These are phyloP conservation scores for Kwoniella newhampshirensis DNA, from an alignment of 768 basidiomycete species.

Conservation along the genomic window DNA sequence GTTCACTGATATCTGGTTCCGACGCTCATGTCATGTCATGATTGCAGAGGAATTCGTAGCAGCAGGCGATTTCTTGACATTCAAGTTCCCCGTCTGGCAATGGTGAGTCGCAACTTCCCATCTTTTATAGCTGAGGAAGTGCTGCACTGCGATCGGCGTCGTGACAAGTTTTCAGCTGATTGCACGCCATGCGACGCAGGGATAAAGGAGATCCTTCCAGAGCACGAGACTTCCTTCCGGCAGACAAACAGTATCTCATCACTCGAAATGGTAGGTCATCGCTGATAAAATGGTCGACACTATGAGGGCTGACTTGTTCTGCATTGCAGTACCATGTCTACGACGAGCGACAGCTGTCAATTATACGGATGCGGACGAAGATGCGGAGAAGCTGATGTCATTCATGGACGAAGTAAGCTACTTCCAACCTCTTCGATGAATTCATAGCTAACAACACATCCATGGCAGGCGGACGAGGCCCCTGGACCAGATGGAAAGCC, in stretches of 20 bases:
- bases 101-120: conserved; percentile 63
- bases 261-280: conserved; percentile 66
- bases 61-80: conserved; percentile 92
- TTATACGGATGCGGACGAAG: conserved; percentile 94
- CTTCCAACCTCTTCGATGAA: background rate
- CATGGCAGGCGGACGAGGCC: conserved; percentile 51
- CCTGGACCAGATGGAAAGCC: conserved; percentile 52
- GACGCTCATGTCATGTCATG: conserved; percentile 30
- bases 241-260: conserved; percentile 94
- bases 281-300: background rate
- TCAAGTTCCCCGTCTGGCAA: conserved; percentile 98
- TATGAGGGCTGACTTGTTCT: background rate
- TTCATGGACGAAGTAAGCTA: conserved; percentile 60
- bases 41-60: conserved; percentile 92
- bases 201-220: conserved; percentile 86
- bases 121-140: too few relatives aligned
- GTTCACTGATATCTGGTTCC: conserved; percentile 15
- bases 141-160: too few relatives aligned
- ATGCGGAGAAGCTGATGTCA: conserved; percentile 84
- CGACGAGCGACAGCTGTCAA: conserved; percentile 87
- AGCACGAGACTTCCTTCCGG: conserved; percentile 85
- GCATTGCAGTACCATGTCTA: conserved; percentile 78
- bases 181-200: conserved; percentile 58
- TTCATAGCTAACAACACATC: background rate
- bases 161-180: conserved; percentile 1